These are phyloP conservation scores for Salix brachista DNA, from an alignment of 345 rosid genomes.

Conservation along the genomic window DNA sequence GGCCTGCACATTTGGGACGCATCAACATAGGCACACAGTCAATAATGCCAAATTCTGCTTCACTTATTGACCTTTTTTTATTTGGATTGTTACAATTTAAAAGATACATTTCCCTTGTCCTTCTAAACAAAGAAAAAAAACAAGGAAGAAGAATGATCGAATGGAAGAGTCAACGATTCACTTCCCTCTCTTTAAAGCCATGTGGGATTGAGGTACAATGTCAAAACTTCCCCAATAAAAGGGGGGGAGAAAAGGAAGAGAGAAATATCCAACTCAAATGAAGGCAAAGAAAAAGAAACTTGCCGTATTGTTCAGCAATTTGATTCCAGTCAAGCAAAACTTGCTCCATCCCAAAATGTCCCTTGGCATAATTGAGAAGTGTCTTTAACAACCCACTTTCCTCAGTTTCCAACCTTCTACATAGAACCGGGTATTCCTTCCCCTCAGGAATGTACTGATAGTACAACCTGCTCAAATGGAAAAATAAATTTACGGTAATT, in stretches of 20 bases:
- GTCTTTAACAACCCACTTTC: constrained; percentile 36
- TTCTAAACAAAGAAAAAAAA: background rate
- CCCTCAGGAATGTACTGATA: constrained; percentile 75
- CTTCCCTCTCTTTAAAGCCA: background rate
- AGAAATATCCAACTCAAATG: background rate
- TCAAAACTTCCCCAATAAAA: background rate
- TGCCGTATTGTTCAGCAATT: constrained; percentile 69
- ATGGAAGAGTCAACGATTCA: background rate
- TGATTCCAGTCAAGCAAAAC: constrained; percentile 88
- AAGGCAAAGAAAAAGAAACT: constrained; percentile 17
- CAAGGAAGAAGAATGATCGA: background rate
- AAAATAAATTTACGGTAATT: background rate
- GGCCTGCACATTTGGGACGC: background rate
- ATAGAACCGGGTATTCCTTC: constrained; percentile 76
- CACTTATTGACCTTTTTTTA: no score
- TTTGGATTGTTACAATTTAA: background rate
- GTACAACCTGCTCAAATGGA: constrained; percentile 47
- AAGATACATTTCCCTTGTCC: background rate
- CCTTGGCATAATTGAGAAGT: constrained; percentile 26
- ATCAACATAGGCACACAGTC: background rate
- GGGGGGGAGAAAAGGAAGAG: background rate
- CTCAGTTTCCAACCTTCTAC: constrained; percentile 45
- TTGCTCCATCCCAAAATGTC: constrained; percentile 46
- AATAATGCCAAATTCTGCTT: background rate
- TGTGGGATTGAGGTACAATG: background rate